A percentile compares a stretch with the other conserved stretches of the same genome.
Evolutionary conservation across 2,329 filamentous ascomycete species (phyloP).

Genomic region (Trichoderma koningii): DNA sequence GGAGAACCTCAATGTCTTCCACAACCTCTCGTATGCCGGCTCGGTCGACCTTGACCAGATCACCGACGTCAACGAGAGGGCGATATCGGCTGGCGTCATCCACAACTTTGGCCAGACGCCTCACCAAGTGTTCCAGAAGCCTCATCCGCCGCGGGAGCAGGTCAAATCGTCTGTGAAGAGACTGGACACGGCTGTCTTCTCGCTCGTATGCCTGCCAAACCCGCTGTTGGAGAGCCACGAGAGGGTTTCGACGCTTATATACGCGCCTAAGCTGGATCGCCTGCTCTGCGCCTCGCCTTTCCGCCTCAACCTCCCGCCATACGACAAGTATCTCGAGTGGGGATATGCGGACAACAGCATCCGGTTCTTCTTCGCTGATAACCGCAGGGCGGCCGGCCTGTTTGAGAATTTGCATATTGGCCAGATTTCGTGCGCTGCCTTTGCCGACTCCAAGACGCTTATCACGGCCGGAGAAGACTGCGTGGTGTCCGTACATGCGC

Average conservation of each 20-base stretch:
- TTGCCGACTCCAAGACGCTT: constrained; percentile 86
- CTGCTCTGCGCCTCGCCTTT: constrained; percentile 82
- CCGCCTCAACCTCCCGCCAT: constrained; percentile 84
- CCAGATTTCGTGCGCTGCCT: constrained; percentile 78
- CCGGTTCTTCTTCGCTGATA: constrained; percentile 85
- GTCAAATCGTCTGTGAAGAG: constrained; percentile 64
- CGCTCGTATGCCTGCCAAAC: constrained; percentile 75
- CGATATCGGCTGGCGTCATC: constrained; percentile 91
- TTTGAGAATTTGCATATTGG: constrained; percentile 94
- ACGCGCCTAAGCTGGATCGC: constrained; percentile 77
- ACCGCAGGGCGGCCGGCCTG: constrained; percentile 78
- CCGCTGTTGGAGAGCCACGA: constrained; percentile 78
- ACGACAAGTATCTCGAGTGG: constrained; percentile 94
- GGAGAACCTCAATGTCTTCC: constrained; percentile 92
- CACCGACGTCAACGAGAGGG: constrained; percentile 79
- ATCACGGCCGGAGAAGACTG: constrained; percentile 93
- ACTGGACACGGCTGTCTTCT: constrained; percentile 76
- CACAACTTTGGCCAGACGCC: constrained; percentile 99
- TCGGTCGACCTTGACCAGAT: constrained; percentile 92
- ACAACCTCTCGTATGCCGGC: constrained; percentile 91
- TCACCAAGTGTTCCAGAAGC: constrained; percentile 84
- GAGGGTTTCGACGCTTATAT: constrained; percentile 75
- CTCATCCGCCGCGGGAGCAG: constrained; percentile 77
- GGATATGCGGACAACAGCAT: constrained; percentile 92
- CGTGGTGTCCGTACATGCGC: constrained; percentile 80